Conservation (phyloP, 768 basidiomycete species). For the Phanerodontia chrysosporium region DNA sequence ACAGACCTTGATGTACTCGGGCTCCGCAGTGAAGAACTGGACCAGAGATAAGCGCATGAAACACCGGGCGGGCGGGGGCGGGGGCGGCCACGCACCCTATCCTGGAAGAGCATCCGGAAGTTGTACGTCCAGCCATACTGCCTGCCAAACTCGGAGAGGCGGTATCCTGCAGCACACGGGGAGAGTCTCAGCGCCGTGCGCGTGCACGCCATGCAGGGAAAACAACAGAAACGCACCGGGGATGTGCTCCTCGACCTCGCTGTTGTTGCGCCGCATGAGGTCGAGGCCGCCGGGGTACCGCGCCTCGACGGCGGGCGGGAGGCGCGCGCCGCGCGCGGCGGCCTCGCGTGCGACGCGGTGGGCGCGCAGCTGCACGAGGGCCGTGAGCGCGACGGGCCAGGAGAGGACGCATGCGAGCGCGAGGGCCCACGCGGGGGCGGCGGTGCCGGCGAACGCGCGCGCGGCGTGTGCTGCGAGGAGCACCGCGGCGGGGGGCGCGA, state of each 20-base stretch:
- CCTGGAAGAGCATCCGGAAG: constrained; percentile 32
- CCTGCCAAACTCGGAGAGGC: constrained; percentile 1
- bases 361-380: constrained; percentile 10
- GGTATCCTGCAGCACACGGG: constrained; percentile 2
- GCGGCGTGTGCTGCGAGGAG: not conserved
- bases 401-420: constrained; percentile 14
- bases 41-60: not conserved
- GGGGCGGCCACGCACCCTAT: constrained; percentile 31
- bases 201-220: too few species aligned
- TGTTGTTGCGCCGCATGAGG: constrained; percentile 3
- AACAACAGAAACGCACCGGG: too few species aligned
- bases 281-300: constrained; percentile 17
- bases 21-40: constrained; percentile 45
- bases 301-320: constrained; percentile 11
- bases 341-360: constrained; percentile 10
- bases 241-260: not conserved
- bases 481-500: constrained; percentile 4
- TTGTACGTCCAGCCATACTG: constrained; percentile 19
- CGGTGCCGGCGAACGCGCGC: not conserved
- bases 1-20: constrained; percentile 42
- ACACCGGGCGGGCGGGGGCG: too few species aligned
- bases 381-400: constrained; percentile 16
- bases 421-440: constrained; percentile 9
- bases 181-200: too few species aligned
- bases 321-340: constrained; percentile 10